A percentile compares a stretch with the other conserved stretches of the same genome.
These are phyloP conservation scores for Penicillium malachiteum DNA, from an alignment of 495 filamentous ascomycete species.

Conservation along the genomic window DNA sequence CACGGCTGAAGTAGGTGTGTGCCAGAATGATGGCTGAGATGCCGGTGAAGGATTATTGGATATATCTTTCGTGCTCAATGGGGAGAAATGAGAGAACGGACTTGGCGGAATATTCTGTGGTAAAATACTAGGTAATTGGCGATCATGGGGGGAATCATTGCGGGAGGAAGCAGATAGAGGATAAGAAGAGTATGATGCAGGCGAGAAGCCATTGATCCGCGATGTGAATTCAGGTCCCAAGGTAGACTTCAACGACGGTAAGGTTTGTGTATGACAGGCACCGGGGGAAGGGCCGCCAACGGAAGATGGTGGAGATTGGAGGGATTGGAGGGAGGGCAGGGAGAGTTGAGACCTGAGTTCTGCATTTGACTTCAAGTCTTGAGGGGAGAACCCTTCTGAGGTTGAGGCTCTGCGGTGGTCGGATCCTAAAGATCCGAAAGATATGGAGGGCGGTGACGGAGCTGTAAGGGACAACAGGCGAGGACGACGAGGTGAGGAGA, in stretches of 20 bases:
- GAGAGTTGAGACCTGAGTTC: conserved; percentile 3
- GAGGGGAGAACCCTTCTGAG: neutral
- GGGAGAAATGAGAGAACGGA: conserved; percentile 41
- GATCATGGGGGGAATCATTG: conserved; percentile 36
- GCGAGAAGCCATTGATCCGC: conserved; percentile 23
- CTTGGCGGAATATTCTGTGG: conserved; percentile 34
- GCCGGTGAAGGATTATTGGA: conserved; percentile 42
- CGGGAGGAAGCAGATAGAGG: conserved; percentile 32
- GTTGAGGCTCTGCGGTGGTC: conserved; percentile 5
- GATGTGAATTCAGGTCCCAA: conserved; percentile 30
- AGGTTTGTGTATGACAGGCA: conserved; percentile 27
- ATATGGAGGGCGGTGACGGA: neutral
- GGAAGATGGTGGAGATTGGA: conserved; percentile 34
- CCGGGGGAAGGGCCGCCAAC: conserved; percentile 33
- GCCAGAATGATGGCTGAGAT: conserved; percentile 32
- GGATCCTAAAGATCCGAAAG: neutral
- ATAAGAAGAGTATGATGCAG: conserved; percentile 22
- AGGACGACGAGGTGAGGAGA: conserved; percentile 8
- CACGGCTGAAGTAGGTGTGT: conserved; percentile 23
- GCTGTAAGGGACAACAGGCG: conserved; percentile 14
- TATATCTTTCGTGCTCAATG: conserved; percentile 39
- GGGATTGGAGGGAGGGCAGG: conserved; percentile 13
- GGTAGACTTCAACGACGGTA: conserved; percentile 47
- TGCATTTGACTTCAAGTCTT: conserved; percentile 1
- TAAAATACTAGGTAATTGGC: conserved; percentile 24